Evolutionary conservation across 2,329 filamentous ascomycete species (phyloP), one percentile per base, ranked within the genome.

Genomic region (Aotearoamyces nothofagi): DNA sequence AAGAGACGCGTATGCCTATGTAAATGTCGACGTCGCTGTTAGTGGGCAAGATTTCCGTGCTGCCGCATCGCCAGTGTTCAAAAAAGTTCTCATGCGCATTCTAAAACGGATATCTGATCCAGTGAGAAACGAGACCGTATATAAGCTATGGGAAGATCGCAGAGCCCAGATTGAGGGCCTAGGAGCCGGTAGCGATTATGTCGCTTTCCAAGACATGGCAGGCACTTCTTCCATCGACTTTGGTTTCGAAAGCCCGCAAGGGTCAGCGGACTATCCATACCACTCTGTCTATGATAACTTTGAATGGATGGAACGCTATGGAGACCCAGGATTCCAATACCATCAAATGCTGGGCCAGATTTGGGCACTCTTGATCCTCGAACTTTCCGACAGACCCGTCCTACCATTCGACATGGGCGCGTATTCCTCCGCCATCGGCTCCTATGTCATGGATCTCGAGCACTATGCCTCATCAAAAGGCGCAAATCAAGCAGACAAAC

Each of bases 201-300:
- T 84, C 3, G 73, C 84, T 2, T 98, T 96, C 52, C 87, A 92
- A 53, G 71, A 87, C 48, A 80, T 96, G 28, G 83, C 82, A 1
- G 90, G 90, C 29, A 84, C 75, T 5, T 87, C 83, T 24, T 86
- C 80, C 8, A 61, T 98, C 32, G 84, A 96, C 49, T 69, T 98
- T 39, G 66, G 70, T 15, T 96, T 98, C 46, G 53, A 58, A 20
- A 79, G 78, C 24, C 58, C 66, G 5, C 53, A 58, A 8, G n/a
- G n/a, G n/a, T n/a, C n/a, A n/a, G n/a, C n/a, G n/a, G n/a, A n/a
- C n/a, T 78, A 67, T 43, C 82, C 86, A 0, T 72, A 76, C 29
- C 76, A 84, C 52, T 86, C 78, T 35, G 90, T 79, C 54, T 92
- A 92, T 53, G 87, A 96, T 47, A 92, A 74, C 30, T 86, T 80